Evolutionary conservation across 371 early-diverging fungal species (phyloP), one percentile per base, ranked within the genome.

Genomic region (Lichtheimia hyalospora): DNA sequence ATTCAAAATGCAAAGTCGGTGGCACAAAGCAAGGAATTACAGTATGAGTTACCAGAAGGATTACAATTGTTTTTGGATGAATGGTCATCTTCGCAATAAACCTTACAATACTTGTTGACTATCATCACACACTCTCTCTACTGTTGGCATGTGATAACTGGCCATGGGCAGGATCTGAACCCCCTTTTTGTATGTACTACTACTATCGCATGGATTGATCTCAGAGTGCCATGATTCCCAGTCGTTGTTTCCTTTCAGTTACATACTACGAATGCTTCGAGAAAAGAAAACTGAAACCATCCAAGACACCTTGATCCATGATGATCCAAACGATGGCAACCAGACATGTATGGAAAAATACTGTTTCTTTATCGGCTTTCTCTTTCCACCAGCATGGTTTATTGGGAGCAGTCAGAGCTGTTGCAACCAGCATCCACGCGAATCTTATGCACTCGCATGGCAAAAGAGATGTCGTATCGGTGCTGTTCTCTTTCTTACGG

Each of bases 401-500:
- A 54, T 74, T 2, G 76, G 79, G 0, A 79, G 79, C 34, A 67
- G 60, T 23, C 58, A 61, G 49, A 46, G 54, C 40, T 42, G 66
- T 6, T 63, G 57, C 34, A 20, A 54, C 6, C 16, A 49, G 50
- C 46, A 21, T 34, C 43, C 46, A 44, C 51, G 49, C 12, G 39
- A 43, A 16, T 48, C 54, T 1, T 8, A 34, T 16, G 54, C 49
- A 3, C 66, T 63, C 41, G 16, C 62, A 8, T 79, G 79, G 79
- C 73, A 70, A 52, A 79, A 74, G n/a, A 63, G 72, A 8, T 79
- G 79, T 44, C 67, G 73, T 5, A 74, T 79, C 41, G 74, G 76
- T n/a, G 64, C 72, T 1, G 75, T 76, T 1, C 48, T 79, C 8
- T 39, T 59, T 4, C 42, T 79, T 18, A 71, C 70, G 1, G 4